phyloP scores from a whole-genome alignment of 352 stramenopile species.

The Pythium diclinum region DNA sequence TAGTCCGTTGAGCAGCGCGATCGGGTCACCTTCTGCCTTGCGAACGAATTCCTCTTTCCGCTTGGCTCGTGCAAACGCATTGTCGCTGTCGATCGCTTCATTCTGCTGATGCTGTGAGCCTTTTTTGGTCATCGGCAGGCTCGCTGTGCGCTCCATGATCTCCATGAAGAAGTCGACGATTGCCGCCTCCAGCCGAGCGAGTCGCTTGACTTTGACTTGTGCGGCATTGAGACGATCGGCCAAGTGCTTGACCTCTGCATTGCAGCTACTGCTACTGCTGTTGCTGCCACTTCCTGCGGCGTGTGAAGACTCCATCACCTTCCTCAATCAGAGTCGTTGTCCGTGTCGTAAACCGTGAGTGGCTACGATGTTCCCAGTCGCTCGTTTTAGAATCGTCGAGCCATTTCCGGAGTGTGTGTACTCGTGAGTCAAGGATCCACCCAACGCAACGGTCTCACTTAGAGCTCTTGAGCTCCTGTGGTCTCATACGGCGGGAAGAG shows the following conservation, averaged over 20 bases:
- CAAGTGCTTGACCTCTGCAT: slow-evolving; percentile 49
- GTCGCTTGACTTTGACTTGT: slow-evolving; percentile 63
- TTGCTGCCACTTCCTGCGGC: neutral
- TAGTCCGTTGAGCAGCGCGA: slow-evolving; percentile 67
- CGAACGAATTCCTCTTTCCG: slow-evolving; percentile 57
- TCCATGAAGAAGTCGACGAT: slow-evolving; percentile 77
- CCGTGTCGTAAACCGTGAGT: neutral
- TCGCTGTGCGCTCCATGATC: slow-evolving; percentile 46
- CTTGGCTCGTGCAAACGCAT: slow-evolving; percentile 37
- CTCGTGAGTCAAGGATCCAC: neutral
- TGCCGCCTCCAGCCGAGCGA: slow-evolving; percentile 56
- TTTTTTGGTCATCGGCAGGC: slow-evolving; percentile 4
- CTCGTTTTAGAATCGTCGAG: neutral
- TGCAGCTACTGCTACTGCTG: neutral
- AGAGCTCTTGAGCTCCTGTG: neutral
- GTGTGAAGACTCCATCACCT: slow-evolving; percentile 4
- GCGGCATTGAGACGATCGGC: slow-evolving; percentile 57
- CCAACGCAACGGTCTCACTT: neutral
- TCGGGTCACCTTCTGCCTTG: slow-evolving; percentile 57
- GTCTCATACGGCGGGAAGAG: slow-evolving; percentile 72
- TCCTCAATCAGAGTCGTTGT: neutral
- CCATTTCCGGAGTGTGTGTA: neutral
- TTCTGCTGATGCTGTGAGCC: neutral
- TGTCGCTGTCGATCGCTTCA: slow-evolving; percentile 1
- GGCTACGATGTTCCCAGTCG: neutral